Evolutionary conservation across 1,284 basidiomycete species (phyloP), one percentile per base, ranked within the genome.

Genomic region (Ceratobasidium theobromae): DNA sequence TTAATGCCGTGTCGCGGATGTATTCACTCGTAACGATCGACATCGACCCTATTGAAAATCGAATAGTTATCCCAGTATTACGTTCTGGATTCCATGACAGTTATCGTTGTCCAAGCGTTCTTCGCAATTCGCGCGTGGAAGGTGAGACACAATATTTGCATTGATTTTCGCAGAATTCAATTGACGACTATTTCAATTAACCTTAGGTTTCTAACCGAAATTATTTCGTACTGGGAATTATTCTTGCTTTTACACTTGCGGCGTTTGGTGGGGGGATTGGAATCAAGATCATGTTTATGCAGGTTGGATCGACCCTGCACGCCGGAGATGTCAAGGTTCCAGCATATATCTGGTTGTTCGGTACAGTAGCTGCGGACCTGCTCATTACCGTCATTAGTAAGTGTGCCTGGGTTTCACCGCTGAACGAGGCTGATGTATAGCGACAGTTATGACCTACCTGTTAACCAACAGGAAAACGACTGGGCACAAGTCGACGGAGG

Each of bases 301-400:
- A 32, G 33, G 27, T 52, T 8, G 14, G 27, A 14, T 52, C 49
- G 23, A 32, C 49, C 14, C 28, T 52, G 14, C 49, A 23, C 2
- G 49, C 27, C 16, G 49, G 49, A 32, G 49, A 52, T 16, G 49
- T 52, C 49, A 52, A 52, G 30, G 30, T 52, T n/a, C 49, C 49
- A 52, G 49, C 49, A 32, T 52, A 52, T n/a, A 32, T 52, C 33
- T 52, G 49, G 49, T 16, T 52, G 28, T 52, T 52, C 16, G 16
- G 49, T 28, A 52, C 49, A 16, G 49, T 52, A 23, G 49, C 28
- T 12, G 49, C 49, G 30, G 49, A 52, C n/a, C 4, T 28, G 6
- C 28, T 52, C 16, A 52, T 52, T 23, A 52, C 49, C 21, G 49
- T 5, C 16, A 52, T 52, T 33, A 52, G 49, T 52, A 32, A 14